phyloP scores from a whole-genome alignment of 73 alveolate species.

The Durusdinium trenchii region DNA sequence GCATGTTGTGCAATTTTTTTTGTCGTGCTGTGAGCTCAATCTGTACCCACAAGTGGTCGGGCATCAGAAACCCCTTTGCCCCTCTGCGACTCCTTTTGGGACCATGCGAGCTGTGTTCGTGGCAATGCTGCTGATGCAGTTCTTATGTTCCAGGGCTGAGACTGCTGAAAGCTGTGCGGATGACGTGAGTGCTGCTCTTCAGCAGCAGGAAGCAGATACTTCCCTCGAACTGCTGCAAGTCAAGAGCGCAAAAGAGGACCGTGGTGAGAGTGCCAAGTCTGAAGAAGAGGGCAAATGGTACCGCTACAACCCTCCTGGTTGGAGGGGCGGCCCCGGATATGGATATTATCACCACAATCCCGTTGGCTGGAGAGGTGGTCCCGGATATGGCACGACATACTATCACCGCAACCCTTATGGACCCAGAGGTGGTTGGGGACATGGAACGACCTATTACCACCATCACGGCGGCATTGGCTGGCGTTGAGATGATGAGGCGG shows the following conservation, averaged over 20 bases:
- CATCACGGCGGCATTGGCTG: not conserved
- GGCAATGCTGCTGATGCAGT: not conserved
- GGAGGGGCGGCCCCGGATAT: not conserved
- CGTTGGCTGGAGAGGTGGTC: not conserved
- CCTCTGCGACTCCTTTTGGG: not conserved
- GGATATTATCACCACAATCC: not conserved
- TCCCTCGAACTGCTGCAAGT: not conserved
- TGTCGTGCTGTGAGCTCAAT: too few species aligned
- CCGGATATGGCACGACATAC: not conserved
- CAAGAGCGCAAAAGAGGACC: not conserved
- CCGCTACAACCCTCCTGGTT: not conserved
- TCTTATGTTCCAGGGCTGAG: not conserved
- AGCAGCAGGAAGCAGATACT: not conserved
- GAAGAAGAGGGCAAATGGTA: not conserved
- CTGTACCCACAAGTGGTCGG: too few species aligned
- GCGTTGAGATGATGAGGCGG: not conserved
- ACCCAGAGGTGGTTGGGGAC: not conserved
- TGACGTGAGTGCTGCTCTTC: not conserved
- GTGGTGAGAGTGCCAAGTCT: not conserved
- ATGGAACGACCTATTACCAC: not conserved
- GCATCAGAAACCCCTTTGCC: slow-evolving; percentile 5
- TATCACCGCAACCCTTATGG: not conserved
- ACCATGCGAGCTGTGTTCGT: not conserved
- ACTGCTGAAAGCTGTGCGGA: not conserved
- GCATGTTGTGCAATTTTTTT: too few species aligned